Conservation (phyloP, 2,329 filamentous ascomycete species). For the Paraphoma sp. region DNA sequence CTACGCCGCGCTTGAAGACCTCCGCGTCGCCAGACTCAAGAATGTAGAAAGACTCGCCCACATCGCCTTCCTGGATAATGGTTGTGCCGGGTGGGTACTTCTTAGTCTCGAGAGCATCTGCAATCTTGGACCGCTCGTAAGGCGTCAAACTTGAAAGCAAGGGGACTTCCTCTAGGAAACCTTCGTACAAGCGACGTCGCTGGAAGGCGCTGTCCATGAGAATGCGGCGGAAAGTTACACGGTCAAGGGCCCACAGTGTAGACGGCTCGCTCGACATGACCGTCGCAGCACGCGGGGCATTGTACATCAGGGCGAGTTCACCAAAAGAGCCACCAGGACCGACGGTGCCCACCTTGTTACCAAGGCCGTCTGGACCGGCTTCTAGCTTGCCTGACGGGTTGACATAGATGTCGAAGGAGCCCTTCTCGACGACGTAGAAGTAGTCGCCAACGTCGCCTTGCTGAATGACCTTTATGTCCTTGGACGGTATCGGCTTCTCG, state of each 20-base stretch:
- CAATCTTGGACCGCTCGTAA: conserved; percentile 97
- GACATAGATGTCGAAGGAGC: conserved; percentile 89
- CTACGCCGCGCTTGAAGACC: conserved; percentile 78
- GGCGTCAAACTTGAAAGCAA: conserved; percentile 82
- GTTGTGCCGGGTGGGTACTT: conserved; percentile 80
- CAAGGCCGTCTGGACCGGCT: conserved; percentile 81
- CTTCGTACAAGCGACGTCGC: conserved; percentile 94
- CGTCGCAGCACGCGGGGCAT: conserved; percentile 92
- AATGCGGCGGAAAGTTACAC: conserved; percentile 95
- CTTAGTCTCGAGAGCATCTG: conserved; percentile 89
- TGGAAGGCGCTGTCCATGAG: conserved; percentile 98
- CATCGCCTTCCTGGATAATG: conserved; percentile 92
- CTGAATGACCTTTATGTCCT: conserved; percentile 87
- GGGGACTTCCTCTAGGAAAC: conserved; percentile 92
- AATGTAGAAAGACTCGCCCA: conserved; percentile 89
- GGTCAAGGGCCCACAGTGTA: conserved; percentile 92
- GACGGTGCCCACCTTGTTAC: conserved; percentile 80
- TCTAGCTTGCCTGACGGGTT: conserved; percentile 79
- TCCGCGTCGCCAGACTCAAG: conserved; percentile 87
- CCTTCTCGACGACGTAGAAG: conserved; percentile 96
- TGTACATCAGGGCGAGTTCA: conserved; percentile 98
- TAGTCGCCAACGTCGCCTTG: conserved; percentile 97
- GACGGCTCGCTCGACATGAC: conserved; percentile 84
- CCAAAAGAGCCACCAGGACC: conserved; percentile 92
- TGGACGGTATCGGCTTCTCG: conserved; percentile 94